These are phyloP conservation scores for Eucommia ulmoides DNA, from an alignment of 257 asterid genomes.

Conservation along the genomic window DNA sequence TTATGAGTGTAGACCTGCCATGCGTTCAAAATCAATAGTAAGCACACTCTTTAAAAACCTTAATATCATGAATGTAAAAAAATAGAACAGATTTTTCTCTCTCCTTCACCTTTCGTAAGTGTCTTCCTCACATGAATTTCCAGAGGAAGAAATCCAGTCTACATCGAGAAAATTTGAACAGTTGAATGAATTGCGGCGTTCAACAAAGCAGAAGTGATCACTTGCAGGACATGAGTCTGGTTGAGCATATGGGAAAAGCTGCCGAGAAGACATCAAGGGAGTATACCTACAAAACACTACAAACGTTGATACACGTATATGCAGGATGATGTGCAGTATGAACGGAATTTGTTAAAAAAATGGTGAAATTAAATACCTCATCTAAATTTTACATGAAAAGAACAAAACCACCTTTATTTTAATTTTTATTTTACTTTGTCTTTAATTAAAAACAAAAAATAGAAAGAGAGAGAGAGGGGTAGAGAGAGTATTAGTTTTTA, in stretches of 20 bases:
- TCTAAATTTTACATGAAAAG: no score
- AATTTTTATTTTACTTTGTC: no score
- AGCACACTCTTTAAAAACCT: not conserved
- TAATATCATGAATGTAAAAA: not conserved
- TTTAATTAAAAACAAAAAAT: no score
- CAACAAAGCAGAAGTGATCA: slow-evolving; percentile 27
- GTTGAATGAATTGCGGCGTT: slow-evolving; percentile 35
- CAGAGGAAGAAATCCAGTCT: slow-evolving; percentile 85
- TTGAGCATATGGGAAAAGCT: slow-evolving; percentile 34
- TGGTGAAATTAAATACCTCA: not conserved
- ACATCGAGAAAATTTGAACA: slow-evolving; percentile 69
- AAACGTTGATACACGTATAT: not conserved
- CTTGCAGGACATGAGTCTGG: slow-evolving; percentile 29
- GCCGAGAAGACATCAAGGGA: slow-evolving; percentile 44
- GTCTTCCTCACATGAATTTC: slow-evolving; percentile 85
- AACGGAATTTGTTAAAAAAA: not conserved
- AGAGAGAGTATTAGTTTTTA: not conserved
- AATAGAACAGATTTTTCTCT: slow-evolving; percentile 1
- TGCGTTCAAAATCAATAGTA: not conserved
- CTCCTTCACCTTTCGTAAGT: slow-evolving; percentile 52
- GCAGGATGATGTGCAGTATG: no score
- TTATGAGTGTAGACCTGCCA: slow-evolving; percentile 53
- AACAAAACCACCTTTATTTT: no score
- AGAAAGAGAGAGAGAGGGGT: no score
- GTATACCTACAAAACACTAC: slow-evolving; percentile 36